These are phyloP conservation scores for Barnettozyma populi DNA, from an alignment of 805 yeast species.

Conservation along the genomic window DNA sequence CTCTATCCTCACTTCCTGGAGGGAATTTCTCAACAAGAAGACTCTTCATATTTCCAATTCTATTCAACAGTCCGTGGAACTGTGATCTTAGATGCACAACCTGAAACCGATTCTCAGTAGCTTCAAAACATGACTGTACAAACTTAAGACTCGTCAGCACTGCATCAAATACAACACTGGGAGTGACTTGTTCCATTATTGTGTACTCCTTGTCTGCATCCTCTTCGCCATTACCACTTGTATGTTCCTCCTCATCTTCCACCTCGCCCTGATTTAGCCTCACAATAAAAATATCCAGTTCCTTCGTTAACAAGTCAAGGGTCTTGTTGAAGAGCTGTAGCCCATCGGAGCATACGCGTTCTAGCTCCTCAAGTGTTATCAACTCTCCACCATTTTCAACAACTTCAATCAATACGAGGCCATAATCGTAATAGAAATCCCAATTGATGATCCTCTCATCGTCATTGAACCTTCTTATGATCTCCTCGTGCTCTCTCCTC, in stretches of 20 bases:
- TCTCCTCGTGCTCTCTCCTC: conserved; percentile 12
- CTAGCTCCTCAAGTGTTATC: conserved; percentile 12
- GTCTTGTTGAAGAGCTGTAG: conserved; percentile 7
- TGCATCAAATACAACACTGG: conserved; percentile 19
- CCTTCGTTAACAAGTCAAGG: conserved; percentile 16
- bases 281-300: conserved; percentile 15
- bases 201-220: conserved; percentile 15
- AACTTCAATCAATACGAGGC: conserved; percentile 17
- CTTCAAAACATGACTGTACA: conserved; percentile 11
- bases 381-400: conserved; percentile 8
- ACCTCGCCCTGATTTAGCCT: conserved; percentile 15
- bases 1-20: conserved; percentile 3
- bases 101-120: conserved; percentile 9
- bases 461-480: conserved; percentile 10
- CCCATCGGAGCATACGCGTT: conserved; percentile 6
- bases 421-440: conserved; percentile 24
- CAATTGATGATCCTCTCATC: conserved; percentile 21
- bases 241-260: conserved; percentile 9
- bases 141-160: conserved; percentile 11
- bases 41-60: not conserved
- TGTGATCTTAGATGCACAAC: conserved; percentile 3
- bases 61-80: not conserved
- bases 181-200: conserved; percentile 23
- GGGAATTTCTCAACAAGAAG: not conserved
- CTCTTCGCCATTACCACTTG: conserved; percentile 11